These are phyloP conservation scores for Sarocladium brachiariae DNA, from an alignment of 2,329 filamentous ascomycete genomes.

Conservation along the genomic window DNA sequence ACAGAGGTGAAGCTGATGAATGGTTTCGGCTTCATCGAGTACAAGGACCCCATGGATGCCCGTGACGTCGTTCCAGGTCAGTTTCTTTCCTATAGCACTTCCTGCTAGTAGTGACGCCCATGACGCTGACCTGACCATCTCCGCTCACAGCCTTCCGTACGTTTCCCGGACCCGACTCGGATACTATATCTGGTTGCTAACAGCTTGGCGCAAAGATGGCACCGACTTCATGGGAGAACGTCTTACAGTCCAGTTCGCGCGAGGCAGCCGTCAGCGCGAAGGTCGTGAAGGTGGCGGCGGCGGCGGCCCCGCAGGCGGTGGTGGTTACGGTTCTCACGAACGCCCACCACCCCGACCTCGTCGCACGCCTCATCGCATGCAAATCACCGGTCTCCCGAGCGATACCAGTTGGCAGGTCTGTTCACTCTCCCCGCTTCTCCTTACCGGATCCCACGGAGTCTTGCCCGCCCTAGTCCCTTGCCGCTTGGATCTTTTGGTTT, in stretches of 20 bases:
- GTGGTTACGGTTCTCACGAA: constrained; percentile 45
- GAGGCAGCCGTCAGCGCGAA: constrained; percentile 62
- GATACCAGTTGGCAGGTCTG: constrained; percentile 99
- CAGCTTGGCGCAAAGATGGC: constrained; percentile 58
- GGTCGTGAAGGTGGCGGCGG: constrained; percentile 14
- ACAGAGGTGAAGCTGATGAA: constrained; percentile 99
- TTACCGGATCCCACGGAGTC: constrained; percentile 36
- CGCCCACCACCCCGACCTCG: constrained; percentile 67
- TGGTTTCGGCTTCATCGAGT: constrained; percentile 99
- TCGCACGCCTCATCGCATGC: constrained; percentile 93
- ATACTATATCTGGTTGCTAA: constrained; percentile 16
- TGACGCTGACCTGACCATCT: not conserved
- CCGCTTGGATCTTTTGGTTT: constrained; percentile 1
- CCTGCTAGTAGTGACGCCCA: constrained; percentile 6
- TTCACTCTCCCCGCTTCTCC: constrained; percentile 55
- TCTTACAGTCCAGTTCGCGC: constrained; percentile 95
- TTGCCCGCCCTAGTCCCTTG: constrained; percentile 10
- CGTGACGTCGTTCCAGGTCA: constrained; percentile 94
- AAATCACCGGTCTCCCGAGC: constrained; percentile 90
- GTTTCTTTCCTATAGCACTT: constrained; percentile 17
- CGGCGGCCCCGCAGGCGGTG: constrained; percentile 9
- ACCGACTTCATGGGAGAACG: constrained; percentile 97
- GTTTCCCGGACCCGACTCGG: constrained; percentile 22
- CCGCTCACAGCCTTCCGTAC: constrained; percentile 51
- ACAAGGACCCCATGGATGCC: constrained; percentile 96